Evolutionary conservation across 1,284 basidiomycete genomes (phyloP).

Genomic region (Mycosarcoma maydis): DNA sequence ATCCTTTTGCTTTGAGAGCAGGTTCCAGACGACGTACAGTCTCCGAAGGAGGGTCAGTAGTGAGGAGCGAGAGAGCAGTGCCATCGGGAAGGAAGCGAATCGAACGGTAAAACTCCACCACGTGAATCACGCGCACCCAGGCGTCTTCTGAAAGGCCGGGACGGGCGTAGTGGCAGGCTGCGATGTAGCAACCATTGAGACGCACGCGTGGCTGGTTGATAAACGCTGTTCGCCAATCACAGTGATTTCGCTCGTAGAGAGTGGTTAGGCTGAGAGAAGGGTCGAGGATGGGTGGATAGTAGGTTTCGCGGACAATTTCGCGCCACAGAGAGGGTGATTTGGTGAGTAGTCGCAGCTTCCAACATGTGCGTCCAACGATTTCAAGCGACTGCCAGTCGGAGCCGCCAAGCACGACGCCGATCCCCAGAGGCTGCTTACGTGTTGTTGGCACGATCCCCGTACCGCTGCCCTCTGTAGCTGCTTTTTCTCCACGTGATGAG

Average conservation of each 20-base stretch:
- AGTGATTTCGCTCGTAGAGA: conserved; percentile 37
- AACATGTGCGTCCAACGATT: conserved; percentile 53
- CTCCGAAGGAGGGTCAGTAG: conserved; percentile 81
- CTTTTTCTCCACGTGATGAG: neutral
- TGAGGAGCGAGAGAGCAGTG: conserved; percentile 82
- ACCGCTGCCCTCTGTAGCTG: conserved; percentile 10
- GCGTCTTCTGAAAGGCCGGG: conserved; percentile 59
- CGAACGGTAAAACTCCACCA: conserved; percentile 75
- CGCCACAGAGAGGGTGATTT: conserved; percentile 54
- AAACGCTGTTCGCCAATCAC: conserved; percentile 60
- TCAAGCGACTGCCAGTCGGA: conserved; percentile 62
- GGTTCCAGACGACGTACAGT: conserved; percentile 82
- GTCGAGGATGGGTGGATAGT: conserved; percentile 51
- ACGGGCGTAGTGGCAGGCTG: conserved; percentile 61
- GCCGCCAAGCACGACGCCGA: conserved; percentile 55
- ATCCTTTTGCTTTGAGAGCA: conserved; percentile 76
- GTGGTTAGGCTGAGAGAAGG: conserved; percentile 11
- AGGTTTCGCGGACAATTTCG: conserved; percentile 55
- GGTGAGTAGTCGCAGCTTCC: conserved; percentile 62
- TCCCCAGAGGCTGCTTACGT: conserved; percentile 36
- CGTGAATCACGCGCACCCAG: conserved; percentile 64
- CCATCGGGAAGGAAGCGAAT: conserved; percentile 90
- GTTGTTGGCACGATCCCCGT: conserved; percentile 1
- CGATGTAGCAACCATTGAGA: conserved; percentile 64
- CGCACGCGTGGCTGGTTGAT: conserved; percentile 63